Evolutionary conservation across 352 stramenopile genomes (phyloP).

Genomic region (Globisporangium mamillatum): DNA sequence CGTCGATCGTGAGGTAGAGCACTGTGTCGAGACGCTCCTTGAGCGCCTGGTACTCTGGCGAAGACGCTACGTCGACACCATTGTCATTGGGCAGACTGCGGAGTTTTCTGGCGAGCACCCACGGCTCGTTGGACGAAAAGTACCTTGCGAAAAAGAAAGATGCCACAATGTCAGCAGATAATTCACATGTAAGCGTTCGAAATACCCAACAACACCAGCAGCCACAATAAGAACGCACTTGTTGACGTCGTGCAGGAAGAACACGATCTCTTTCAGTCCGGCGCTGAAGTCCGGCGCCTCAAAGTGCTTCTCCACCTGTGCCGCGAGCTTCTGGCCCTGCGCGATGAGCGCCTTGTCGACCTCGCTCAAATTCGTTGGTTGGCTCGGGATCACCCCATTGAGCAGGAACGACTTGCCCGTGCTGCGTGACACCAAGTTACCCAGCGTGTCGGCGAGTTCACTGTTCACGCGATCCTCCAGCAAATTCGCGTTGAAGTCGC

Average conservation of each 20-base stretch:
- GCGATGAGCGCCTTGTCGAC: constrained; percentile 57
- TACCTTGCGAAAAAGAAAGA: constrained; percentile 30
- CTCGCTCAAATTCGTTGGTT: constrained; percentile 31
- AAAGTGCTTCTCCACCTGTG: constrained; percentile 49
- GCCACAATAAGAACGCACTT: constrained; percentile 23
- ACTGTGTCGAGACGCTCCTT: constrained; percentile 58
- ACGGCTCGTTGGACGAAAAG: constrained; percentile 78
- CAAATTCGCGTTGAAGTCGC: constrained; percentile 82
- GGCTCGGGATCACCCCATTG: constrained; percentile 42
- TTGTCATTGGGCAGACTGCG: constrained; percentile 26
- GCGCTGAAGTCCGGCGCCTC: constrained; percentile 70
- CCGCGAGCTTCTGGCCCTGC: constrained; percentile 45
- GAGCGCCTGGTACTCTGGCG: constrained; percentile 26
- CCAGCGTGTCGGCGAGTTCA: constrained; percentile 90
- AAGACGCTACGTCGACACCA: neutral
- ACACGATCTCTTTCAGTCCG: constrained; percentile 71
- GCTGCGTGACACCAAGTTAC: constrained; percentile 84
- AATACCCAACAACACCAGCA: neutral
- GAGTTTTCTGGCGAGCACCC: constrained; percentile 69
- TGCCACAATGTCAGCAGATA: constrained; percentile 3
- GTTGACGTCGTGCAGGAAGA: constrained; percentile 83
- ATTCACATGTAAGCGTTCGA: neutral
- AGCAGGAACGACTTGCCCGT: constrained; percentile 68
- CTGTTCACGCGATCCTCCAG: constrained; percentile 96
- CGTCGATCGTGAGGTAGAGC: constrained; percentile 73